phyloP scores from a whole-genome alignment of 140 eudicot genomes.

The Bidens hawaiensis region DNA sequence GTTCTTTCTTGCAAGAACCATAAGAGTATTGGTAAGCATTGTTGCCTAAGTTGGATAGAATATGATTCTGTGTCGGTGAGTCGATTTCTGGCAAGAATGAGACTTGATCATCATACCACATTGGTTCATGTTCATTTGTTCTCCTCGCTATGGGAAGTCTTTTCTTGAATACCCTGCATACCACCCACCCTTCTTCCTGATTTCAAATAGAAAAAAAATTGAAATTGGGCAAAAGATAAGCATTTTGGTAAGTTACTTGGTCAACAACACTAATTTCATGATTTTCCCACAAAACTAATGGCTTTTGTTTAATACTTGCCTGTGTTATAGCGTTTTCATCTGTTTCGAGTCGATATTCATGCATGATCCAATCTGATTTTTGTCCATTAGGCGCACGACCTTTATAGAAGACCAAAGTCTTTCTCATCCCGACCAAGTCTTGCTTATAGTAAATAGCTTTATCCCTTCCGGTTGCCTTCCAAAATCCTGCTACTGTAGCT shows the following conservation, averaged over 20 bases:
- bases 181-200: constrained; percentile 56
- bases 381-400: constrained; percentile 97
- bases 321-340: constrained; percentile 75
- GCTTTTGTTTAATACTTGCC: no score
- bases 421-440: constrained; percentile 88
- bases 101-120: constrained; percentile 81
- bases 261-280: no score
- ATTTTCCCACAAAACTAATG: no score
- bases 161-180: constrained; percentile 55
- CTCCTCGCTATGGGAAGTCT: constrained; percentile 52
- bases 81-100: constrained; percentile 68
- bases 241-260: no score
- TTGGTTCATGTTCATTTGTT: constrained; percentile 60
- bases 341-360: constrained; percentile 85
- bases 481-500: constrained; percentile 88
- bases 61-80: constrained; percentile 47
- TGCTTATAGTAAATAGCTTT: constrained; percentile 80
- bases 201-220: constrained; percentile 9
- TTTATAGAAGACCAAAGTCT: constrained; percentile 82
- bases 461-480: constrained; percentile 98
- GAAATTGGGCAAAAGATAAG: neutral
- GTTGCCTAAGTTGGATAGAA: constrained; percentile 19
- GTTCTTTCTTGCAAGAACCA: constrained; percentile 59
- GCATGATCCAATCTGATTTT: constrained; percentile 96
- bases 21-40: constrained; percentile 32